These are phyloP conservation scores for Leishmania braziliensis DNA, from an alignment of 208 protist genomes.

Conservation along the genomic window DNA sequence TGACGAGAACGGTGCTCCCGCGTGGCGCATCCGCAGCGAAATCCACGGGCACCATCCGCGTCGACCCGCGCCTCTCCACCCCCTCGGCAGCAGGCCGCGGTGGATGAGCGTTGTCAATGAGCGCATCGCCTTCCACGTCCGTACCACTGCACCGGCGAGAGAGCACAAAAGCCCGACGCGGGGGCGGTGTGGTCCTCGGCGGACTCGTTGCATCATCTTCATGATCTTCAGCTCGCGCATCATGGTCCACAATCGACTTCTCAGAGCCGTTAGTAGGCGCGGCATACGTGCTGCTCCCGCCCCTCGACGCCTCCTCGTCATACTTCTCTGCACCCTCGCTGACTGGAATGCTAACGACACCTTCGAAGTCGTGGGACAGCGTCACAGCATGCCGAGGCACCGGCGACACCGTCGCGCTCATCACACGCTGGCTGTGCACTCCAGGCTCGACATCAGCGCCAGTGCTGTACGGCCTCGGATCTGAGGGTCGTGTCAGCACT, in stretches of 20 bases:
- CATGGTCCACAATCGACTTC: background rate
- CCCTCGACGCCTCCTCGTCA: background rate
- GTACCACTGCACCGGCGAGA: constrained; percentile 29
- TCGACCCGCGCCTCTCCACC: background rate
- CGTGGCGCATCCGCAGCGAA: background rate
- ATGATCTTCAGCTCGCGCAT: background rate
- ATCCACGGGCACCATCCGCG: background rate
- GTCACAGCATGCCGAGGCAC: constrained; percentile 23
- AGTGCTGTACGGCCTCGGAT: background rate
- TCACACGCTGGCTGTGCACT: constrained; percentile 5
- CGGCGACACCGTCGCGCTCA: constrained; percentile 16
- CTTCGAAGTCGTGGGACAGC: constrained; percentile 20
- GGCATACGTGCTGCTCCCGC: background rate
- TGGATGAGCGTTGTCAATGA: background rate
- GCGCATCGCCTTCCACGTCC: background rate
- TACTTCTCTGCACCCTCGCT: background rate
- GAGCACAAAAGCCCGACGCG: constrained; percentile 57
- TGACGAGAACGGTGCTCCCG: constrained; percentile 10
- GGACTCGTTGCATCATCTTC: background rate
- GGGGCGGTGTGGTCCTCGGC: constrained; percentile 39
- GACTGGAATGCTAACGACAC: constrained; percentile 6
- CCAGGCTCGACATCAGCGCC: background rate
- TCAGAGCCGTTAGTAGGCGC: background rate
- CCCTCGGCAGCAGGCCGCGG: constrained; percentile 1
- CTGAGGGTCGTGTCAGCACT: constrained; percentile 11